Conservation (phyloP, 225 moss, liverwort and hornwort genomes). For the Ulota crispa region DNA sequence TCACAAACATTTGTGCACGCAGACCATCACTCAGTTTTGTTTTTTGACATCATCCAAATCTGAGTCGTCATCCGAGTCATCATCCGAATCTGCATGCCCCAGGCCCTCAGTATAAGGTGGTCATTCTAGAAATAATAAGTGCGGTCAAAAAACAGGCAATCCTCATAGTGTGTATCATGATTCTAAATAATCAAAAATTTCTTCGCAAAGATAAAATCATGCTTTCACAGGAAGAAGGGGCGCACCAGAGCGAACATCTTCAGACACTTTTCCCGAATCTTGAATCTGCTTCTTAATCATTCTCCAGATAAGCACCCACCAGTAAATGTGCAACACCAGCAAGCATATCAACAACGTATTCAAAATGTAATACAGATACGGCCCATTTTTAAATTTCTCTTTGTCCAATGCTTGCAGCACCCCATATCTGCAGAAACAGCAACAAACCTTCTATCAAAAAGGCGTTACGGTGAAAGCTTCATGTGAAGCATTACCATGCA, state of each 20-base stretch:
- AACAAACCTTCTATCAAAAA: constrained; percentile 3
- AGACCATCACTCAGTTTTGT: constrained; percentile 46
- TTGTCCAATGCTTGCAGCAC: constrained; percentile 52
- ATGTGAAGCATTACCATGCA: constrained; percentile 15
- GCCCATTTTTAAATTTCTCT: constrained; percentile 24
- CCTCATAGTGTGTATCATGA: not conserved
- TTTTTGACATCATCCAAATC: constrained; percentile 34
- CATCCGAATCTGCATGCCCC: constrained; percentile 36
- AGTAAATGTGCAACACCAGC: constrained; percentile 70
- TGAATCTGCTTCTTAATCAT: constrained; percentile 59
- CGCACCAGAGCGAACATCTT: constrained; percentile 77
- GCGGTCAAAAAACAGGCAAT: constrained; percentile 5
- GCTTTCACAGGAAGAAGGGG: constrained; percentile 32
- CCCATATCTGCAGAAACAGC: constrained; percentile 46
- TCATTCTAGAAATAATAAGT: constrained; percentile 3
- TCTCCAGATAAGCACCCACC: constrained; percentile 73
- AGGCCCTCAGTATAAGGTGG: constrained; percentile 23
- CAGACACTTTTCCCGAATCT: constrained; percentile 54
- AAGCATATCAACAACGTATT: constrained; percentile 66
- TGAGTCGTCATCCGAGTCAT: constrained; percentile 40
- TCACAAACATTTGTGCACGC: constrained; percentile 2
- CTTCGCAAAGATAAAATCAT: constrained; percentile 12
- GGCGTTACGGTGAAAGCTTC: not conserved
- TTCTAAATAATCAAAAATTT: constrained; percentile 6
- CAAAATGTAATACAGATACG: constrained; percentile 53